Percentiles rank a stretch among this genome's conserved stretches.
These are phyloP conservation scores for Sporisorium iseilematis-ciliati DNA, from an alignment of 1,284 basidiomycete species.

Conservation along the genomic window DNA sequence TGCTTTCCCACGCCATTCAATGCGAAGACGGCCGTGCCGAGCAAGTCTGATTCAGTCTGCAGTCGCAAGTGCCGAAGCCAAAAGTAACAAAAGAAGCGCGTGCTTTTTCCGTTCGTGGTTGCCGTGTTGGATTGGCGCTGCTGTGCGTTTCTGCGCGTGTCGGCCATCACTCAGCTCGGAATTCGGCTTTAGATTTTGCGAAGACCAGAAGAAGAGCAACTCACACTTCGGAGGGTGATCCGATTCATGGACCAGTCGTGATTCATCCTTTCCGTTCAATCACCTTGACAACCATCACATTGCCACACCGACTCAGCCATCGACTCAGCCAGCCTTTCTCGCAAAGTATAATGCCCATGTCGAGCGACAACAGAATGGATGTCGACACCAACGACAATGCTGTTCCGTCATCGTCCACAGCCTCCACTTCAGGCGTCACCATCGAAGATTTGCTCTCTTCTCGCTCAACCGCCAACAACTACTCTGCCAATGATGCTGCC, in stretches of 20 bases:
- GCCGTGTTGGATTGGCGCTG: not conserved
- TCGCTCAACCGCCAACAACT: slow-evolving; percentile 13
- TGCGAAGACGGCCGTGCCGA: too few relatives aligned
- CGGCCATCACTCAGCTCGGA: too few relatives aligned
- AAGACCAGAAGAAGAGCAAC: too few relatives aligned
- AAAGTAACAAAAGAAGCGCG: not conserved
- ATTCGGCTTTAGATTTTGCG: too few relatives aligned
- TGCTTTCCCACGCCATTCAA: too few relatives aligned
- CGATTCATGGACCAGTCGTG: not conserved
- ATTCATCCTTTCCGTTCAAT: not conserved
- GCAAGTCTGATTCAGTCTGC: not conserved
- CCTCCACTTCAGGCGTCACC: slow-evolving; percentile 34
- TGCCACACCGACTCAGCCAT: not conserved
- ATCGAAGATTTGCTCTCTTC: slow-evolving; percentile 44
- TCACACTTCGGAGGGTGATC: not conserved
- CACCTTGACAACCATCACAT: not conserved
- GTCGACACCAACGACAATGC: slow-evolving; percentile 7
- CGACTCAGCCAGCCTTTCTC: slow-evolving; percentile 10
- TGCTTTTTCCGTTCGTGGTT: not conserved
- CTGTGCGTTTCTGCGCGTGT: too few relatives aligned
- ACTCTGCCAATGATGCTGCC: slow-evolving; percentile 51
- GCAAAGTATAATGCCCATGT: not conserved
- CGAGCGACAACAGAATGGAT: slow-evolving; percentile 24
- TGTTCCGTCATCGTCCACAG: not conserved
- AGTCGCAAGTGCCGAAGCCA: not conserved